Percentiles rank a stretch among this genome's conserved stretches.
These are phyloP conservation scores for Knufia fluminis DNA, from an alignment of 2,329 filamentous ascomycete genomes.

Conservation along the genomic window DNA sequence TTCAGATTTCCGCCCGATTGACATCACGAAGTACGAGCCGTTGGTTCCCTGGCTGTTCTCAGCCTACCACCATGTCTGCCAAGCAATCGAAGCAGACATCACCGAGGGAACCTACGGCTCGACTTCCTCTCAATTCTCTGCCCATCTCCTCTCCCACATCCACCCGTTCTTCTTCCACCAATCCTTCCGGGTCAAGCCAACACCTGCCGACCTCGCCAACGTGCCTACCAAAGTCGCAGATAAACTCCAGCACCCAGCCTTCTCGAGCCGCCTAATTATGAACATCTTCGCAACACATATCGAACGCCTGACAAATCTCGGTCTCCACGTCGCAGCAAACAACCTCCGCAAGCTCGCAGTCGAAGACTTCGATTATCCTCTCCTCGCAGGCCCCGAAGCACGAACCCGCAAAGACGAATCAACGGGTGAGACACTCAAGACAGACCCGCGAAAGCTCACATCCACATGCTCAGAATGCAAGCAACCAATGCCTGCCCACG, in stretches of 20 bases:
- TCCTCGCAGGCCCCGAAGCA: neutral
- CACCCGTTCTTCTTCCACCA: constrained; percentile 33
- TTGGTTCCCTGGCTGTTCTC: constrained; percentile 22
- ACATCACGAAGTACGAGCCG: constrained; percentile 19
- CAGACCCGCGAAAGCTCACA: constrained; percentile 1
- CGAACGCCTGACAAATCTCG: constrained; percentile 40
- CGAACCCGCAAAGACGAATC: neutral
- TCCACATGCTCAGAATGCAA: constrained; percentile 16
- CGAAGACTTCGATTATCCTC: constrained; percentile 16
- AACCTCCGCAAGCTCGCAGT: constrained; percentile 45
- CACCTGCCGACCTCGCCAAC: neutral
- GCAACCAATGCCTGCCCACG: constrained; percentile 11
- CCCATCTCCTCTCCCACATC: constrained; percentile 39
- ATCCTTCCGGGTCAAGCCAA: constrained; percentile 9
- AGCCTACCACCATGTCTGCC: constrained; percentile 20
- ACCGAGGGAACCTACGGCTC: constrained; percentile 35
- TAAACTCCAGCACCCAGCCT: constrained; percentile 29
- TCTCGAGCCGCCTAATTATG: constrained; percentile 37
- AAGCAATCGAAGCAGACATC: constrained; percentile 20
- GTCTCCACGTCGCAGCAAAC: constrained; percentile 34
- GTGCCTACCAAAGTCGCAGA: constrained; percentile 15
- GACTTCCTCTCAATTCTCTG: constrained; percentile 40
- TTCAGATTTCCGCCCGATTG: constrained; percentile 21
- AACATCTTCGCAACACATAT: constrained; percentile 49
- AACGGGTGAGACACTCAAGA: constrained; percentile 2